A percentile compares a stretch with the other conserved stretches of the same genome.
Evolutionary conservation across 1,139 yeast genomes (phyloP).

Genomic region (Komagataea norvegica): DNA sequence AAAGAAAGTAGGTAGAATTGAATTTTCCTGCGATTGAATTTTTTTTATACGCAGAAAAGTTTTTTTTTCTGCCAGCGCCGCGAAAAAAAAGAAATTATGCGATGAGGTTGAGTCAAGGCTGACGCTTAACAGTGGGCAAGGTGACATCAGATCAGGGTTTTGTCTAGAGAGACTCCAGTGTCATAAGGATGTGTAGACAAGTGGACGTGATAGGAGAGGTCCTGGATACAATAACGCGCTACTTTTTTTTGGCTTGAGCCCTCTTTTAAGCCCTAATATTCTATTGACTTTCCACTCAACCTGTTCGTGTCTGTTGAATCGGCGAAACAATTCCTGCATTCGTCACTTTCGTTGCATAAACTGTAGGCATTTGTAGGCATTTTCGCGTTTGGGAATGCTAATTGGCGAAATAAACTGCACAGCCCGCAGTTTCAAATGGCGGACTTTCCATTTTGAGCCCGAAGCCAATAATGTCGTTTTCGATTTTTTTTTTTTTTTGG

Average conservation of each 20-base stretch:
- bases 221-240: no score
- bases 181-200: no score
- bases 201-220: no score
- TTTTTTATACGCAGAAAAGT: slow-evolving; percentile 12
- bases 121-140: neutral
- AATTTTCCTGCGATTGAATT: slow-evolving; percentile 1
- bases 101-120: slow-evolving; percentile 15
- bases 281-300: no score
- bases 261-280: neutral
- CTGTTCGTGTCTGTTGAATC: neutral
- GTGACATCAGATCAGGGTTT: neutral
- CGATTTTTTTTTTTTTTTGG: no score
- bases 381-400: neutral
- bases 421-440: no score
- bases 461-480: no score
- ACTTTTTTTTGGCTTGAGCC: neutral
- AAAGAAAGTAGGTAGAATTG: slow-evolving; percentile 20
- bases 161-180: no score
- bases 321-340: slow-evolving; percentile 1
- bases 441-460: no score
- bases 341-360: slow-evolving; percentile 11
- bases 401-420: neutral
- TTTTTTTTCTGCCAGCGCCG: neutral
- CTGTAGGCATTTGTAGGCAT: no score
- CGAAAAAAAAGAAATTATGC: slow-evolving; percentile 4